phyloP scores from a whole-genome alignment of 2,329 filamentous ascomycete species.

The Xylariaceae sp. region DNA sequence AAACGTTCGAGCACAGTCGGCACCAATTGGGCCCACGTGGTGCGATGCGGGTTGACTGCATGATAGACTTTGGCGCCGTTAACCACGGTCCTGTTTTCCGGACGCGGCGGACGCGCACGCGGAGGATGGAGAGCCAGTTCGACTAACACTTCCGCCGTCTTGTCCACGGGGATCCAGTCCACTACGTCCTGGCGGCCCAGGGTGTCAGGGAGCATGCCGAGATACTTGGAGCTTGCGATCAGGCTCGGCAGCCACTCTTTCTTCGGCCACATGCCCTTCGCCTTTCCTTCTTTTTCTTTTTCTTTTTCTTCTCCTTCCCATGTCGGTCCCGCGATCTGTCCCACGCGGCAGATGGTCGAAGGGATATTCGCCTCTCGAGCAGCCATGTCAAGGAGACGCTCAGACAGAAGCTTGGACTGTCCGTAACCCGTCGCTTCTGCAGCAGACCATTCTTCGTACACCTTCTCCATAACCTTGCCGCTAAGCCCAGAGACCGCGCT shows the following conservation, averaged over 20 bases:
- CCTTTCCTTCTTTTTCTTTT: too few species aligned
- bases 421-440: constrained; percentile 15
- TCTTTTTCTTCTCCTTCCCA: too few species aligned
- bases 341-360: constrained; percentile 15
- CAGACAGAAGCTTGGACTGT: constrained; percentile 20
- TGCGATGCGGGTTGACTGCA: constrained; percentile 14
- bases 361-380: constrained; percentile 14
- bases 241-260: constrained; percentile 24
- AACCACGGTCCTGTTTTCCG: background rate
- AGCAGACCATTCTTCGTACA: constrained; percentile 14
- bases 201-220: constrained; percentile 19
- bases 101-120: background rate
- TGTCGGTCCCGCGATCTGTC: constrained; percentile 21
- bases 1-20: constrained; percentile 7
- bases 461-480: constrained; percentile 8
- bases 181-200: constrained; percentile 13
- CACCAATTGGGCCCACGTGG: constrained; percentile 14
- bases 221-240: constrained; percentile 20
- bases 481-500: constrained; percentile 10
- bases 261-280: constrained; percentile 15
- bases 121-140: constrained; percentile 12
- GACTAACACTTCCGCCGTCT: constrained; percentile 12
- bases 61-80: constrained; percentile 18
- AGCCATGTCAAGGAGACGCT: constrained; percentile 19
- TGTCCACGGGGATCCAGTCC: constrained; percentile 20